Conservation (phyloP, 2,329 filamentous ascomycete genomes). For the Colletotrichum sp. region DNA sequence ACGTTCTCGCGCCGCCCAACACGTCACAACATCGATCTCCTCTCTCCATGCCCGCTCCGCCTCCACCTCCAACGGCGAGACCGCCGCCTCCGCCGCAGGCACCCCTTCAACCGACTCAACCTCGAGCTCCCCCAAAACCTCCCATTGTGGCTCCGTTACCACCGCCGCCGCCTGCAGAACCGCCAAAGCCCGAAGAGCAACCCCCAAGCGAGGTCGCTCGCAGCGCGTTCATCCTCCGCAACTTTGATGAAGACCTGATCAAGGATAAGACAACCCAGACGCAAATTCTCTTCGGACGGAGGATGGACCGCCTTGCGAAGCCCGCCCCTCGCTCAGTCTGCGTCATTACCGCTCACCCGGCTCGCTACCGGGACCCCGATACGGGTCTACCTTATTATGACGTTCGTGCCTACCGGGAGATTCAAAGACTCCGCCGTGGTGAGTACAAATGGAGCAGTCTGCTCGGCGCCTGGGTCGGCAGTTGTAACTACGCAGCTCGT, state of each 20-base stretch:
- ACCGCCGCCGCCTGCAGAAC: constrained; percentile 23
- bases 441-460: constrained; percentile 84
- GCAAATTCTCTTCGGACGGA: constrained; percentile 60
- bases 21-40: constrained; percentile 41
- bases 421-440: constrained; percentile 74
- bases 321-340: constrained; percentile 65
- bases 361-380: constrained; percentile 82
- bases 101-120: constrained; percentile 18
- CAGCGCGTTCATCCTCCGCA: constrained; percentile 64
- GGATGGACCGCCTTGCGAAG: constrained; percentile 62
- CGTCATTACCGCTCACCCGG: constrained; percentile 81
- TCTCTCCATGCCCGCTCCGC: constrained; percentile 36
- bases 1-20: constrained; percentile 51
- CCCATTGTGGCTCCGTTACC: constrained; percentile 1
- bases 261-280: constrained; percentile 63
- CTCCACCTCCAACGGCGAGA: constrained; percentile 26
- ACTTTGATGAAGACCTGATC: constrained; percentile 62
- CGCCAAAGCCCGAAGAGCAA: constrained; percentile 1
- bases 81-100: constrained; percentile 22
- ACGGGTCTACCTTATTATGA: constrained; percentile 86
- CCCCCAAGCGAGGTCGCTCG: constrained; percentile 50
- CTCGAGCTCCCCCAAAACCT: constrained; percentile 5
- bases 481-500: constrained; percentile 64
- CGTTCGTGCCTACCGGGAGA: constrained; percentile 79
- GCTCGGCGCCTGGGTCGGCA: constrained; percentile 84